Percentiles rank a stretch among this genome's conserved stretches.
Evolutionary conservation across 106 monocot species (phyloP).

Genomic region (Dioscorea alata): DNA sequence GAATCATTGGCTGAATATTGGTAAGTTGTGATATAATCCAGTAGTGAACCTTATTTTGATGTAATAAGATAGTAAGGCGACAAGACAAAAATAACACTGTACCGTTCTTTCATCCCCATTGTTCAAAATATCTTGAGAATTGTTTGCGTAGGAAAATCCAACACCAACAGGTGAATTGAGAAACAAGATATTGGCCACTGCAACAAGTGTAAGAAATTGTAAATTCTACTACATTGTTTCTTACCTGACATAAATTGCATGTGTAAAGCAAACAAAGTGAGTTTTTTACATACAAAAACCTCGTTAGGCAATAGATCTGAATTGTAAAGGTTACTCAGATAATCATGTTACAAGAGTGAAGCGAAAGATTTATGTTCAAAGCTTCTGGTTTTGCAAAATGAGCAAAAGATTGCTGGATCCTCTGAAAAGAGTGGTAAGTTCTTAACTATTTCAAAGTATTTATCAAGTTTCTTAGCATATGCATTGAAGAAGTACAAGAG

Average conservation of each 20-base stretch:
- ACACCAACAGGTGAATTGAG: constrained; percentile 95
- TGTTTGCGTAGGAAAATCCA: constrained; percentile 92
- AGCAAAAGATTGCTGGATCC: background rate
- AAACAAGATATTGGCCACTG: constrained; percentile 92
- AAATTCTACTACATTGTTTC: background rate
- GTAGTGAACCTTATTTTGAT: background rate
- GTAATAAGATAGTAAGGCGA: background rate
- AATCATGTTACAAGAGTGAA: background rate
- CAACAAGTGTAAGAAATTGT: constrained; percentile 6
- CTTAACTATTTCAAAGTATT: too few relatives aligned
- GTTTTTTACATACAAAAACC: background rate
- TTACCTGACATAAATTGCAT: too few relatives aligned
- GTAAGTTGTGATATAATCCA: too few relatives aligned
- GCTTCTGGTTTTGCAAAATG: background rate
- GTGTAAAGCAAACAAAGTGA: background rate
- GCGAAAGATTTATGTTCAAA: background rate
- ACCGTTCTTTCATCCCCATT: constrained; percentile 96
- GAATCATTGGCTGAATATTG: constrained; percentile 69
- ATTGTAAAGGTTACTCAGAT: background rate
- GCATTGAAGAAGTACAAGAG: too few relatives aligned
- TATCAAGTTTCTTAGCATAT: too few relatives aligned
- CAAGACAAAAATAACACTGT: constrained; percentile 5
- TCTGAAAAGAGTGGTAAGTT: background rate
- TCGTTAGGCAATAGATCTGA: too few relatives aligned
- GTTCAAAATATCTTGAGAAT: constrained; percentile 54